Conservation (phyloP, 2,329 filamentous ascomycete species). For the Scytalidium lignicola region DNA sequence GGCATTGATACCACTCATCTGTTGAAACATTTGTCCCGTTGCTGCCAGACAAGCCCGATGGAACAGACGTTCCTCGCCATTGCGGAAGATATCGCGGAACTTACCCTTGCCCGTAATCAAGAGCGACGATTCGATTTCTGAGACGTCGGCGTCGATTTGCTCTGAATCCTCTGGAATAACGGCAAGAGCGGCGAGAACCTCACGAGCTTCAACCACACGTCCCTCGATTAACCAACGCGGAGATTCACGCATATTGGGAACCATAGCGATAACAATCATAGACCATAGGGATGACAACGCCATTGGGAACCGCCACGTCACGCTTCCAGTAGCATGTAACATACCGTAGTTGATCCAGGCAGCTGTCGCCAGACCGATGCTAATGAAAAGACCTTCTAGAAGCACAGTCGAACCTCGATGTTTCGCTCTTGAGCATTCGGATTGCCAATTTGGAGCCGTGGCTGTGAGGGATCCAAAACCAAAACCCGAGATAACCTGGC, state of each 20-base stretch:
- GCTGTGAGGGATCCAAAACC: constrained; percentile 27
- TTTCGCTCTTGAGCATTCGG: constrained; percentile 33
- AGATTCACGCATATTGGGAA: constrained; percentile 33
- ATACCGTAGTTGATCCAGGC: constrained; percentile 43
- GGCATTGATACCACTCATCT: constrained; percentile 35
- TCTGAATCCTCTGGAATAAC: constrained; percentile 7
- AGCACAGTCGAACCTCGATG: constrained; percentile 40
- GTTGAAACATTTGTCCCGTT: constrained; percentile 43
- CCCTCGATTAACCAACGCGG: constrained; percentile 33
- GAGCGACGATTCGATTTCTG: constrained; percentile 42
- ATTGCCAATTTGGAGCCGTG: constrained; percentile 37
- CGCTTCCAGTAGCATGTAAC: constrained; percentile 33
- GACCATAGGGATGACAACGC: constrained; percentile 30
- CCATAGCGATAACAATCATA: constrained; percentile 27
- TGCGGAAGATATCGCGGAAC: constrained; percentile 40
- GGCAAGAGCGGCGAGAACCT: constrained; percentile 8
- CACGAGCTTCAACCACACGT: constrained; percentile 33
- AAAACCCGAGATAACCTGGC: constrained; percentile 32
- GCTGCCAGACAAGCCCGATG: constrained; percentile 41
- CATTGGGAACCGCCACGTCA: constrained; percentile 32
- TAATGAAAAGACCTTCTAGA: constrained; percentile 32
- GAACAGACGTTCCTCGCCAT: constrained; percentile 43
- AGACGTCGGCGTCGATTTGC: constrained; percentile 31
- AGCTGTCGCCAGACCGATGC: constrained; percentile 33
- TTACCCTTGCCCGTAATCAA: constrained; percentile 33